Base-by-base conservation (phyloP, 257 asterid species). In the Apocynum venetum region DNA sequence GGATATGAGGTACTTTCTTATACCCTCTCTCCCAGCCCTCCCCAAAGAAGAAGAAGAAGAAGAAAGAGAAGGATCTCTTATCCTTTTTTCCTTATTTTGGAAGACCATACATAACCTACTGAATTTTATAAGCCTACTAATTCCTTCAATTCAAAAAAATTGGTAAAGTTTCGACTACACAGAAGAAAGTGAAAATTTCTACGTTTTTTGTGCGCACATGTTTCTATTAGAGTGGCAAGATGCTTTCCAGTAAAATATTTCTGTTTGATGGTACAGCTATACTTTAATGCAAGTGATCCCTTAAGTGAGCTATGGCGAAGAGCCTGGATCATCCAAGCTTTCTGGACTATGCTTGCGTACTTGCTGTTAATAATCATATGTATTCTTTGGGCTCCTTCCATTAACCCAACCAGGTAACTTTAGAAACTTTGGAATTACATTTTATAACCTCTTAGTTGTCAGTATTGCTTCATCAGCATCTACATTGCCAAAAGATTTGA, bases 201-300 rank as follows among this genome's bases (percentile, higher is more conserved):
- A 20, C 69, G 14, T 17, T 66, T 41, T 15, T 9, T 40, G 48
- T 40, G 6, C 10, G 0, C 25, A 5, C 36, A 3, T 56, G 4
- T n/a, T 46, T 47, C 20, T 47, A 49, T 71, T 44, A 56, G 38
- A 17, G 19, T 57, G 31, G 60, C 15, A 0, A 25, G 2, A 38
- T 73, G 77, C 8, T 73, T 57, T 40, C 56, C 48, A 10, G 11
- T 43, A 38, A 13, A 38, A 5, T 49, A 11, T 56, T 52, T 35
- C 60, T 72, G 25, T 17, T 51, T 73, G 76, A 31, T 52, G 76
- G 31, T 87, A 57, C 88, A 91, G 99, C 80, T 93, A 81, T 96
- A 96, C 84, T 91, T 93, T 79, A 93, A 96, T 87, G 97, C 99
- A 65, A 95, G 97, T 81, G 99, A 93, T 78, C 99, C 98, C 48